Base-by-base conservation (phyloP, 1,139 yeast genomes). In the Magnusiomyces ingens region DNA sequence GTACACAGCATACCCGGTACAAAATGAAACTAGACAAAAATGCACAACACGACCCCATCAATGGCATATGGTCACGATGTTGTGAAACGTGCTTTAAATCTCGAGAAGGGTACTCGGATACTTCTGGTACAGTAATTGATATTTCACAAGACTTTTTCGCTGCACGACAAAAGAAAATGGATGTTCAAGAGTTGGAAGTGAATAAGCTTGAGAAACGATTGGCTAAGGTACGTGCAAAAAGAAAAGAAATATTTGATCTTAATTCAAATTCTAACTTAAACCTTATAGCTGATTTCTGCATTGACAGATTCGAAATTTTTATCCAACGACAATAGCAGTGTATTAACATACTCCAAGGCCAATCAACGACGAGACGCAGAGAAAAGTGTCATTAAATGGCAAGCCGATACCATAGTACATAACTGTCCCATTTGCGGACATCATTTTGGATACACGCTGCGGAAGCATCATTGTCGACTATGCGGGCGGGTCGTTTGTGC, bases 401-500 rank as follows among this genome's bases (percentile, higher is more conserved):
- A 80, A 57, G 75, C 75, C 55, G 94, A 84, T 60, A 58, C 69
- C 1, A 64, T 62, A 1, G 76, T 77, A 0, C 62, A 72, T 0
- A 71, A 74, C 56, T 93, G 99, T 65, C 74, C 79, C 2, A 72
- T 87, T 3, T 93, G 99, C 62, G 67, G 72, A 21, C 72, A 75
- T 12, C 63, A 66, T 40, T 93, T 89, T 66, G 75, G 75, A 32
- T 70, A 85, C 49, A 66, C 84, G 4, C 65, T 80, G 19, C 74
- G 96, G 54, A 89, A 87, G 61, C 98, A 93, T 65, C 97, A 89
- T 65, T 89, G 96, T 66, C 73, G 96, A 37, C 67, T 88, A 37
- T 93, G 98, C 71, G 98, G 98, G 0, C 66, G 70, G 36, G 79
- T 86, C 1, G 90, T 89, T 0, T 91, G 98, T 70, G 95, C 86